phyloP scores from a whole-genome alignment of 768 basidiomycete species.

The Phlebiopsis gigantea region DNA sequence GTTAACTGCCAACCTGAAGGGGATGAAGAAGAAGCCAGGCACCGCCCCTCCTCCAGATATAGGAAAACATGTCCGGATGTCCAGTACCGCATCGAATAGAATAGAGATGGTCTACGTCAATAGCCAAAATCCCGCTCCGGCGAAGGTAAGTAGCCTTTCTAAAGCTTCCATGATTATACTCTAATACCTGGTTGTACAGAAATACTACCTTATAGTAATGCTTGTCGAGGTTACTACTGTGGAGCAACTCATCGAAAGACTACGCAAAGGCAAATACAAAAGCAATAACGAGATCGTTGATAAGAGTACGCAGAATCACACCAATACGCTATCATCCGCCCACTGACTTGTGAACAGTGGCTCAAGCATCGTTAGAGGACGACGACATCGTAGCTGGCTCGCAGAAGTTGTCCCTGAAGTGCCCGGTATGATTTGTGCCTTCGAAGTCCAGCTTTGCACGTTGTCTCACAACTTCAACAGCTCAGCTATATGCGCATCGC shows the following conservation, averaged over 20 bases:
- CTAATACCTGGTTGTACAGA: conserved; percentile 38
- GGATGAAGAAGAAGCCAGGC: conserved; percentile 92
- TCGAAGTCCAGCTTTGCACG: background rate
- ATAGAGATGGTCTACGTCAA: conserved; percentile 91
- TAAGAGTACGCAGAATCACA: conserved; percentile 70
- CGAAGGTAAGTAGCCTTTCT: conserved; percentile 48
- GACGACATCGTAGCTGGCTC: conserved; percentile 91
- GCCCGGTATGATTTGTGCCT: conserved; percentile 61
- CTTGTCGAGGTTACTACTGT: conserved; percentile 77
- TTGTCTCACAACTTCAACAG: conserved; percentile 28
- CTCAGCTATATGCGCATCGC: conserved; percentile 83
- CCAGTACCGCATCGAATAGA: conserved; percentile 50
- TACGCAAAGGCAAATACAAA: conserved; percentile 64
- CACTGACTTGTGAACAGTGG: conserved; percentile 40
- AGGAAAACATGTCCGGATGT: conserved; percentile 35
- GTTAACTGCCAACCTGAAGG: conserved; percentile 75
- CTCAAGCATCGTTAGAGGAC: conserved; percentile 46
- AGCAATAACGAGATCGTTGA: conserved; percentile 58
- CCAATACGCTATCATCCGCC: too few species aligned
- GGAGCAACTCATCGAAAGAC: conserved; percentile 58
- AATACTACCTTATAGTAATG: conserved; percentile 82
- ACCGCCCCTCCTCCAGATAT: conserved; percentile 88
- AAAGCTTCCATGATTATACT: background rate
- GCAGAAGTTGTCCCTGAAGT: conserved; percentile 87
- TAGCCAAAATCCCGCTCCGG: conserved; percentile 68